Base-by-base conservation (phyloP, 768 basidiomycete species). In the Strobilomyces confusus region DNA sequence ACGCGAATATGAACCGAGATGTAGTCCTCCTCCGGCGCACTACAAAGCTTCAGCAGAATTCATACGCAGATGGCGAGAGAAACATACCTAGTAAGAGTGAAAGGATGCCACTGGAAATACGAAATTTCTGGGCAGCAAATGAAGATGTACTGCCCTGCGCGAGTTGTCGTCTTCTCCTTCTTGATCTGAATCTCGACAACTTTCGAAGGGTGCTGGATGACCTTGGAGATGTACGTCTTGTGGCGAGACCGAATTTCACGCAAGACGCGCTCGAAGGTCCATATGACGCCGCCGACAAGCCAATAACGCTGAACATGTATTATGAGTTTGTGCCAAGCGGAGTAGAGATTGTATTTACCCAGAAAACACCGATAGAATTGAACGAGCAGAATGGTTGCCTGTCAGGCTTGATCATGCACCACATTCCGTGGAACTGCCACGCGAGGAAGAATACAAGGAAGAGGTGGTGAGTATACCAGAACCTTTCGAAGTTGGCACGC, bases 51-150 rank as follows among this genome's bases (percentile, higher is more conserved):
- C 13, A 54, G 49, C 42, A 13, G n/a, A 36, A 29, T 20, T 9
- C 17, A 8, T 23, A 19, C 4, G 25, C 12, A 11, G 14, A 2
- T n/a, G 33, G 32, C 33, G n/a, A 29, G 47, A 36, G 44, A 46
- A 36, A 59, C 56, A 52, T 44, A n/a, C 85, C 85, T 87, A 32
- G 92, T 95, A 55, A 97, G 81, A 15, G 94, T 95, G 79, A 97
- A 97, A 9, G 94, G 93, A 65, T 98, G 95, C 89, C 93, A 98
- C 68, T 97, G 92, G 78, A 88, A 95, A 75, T 92, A 95, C 19
- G 88, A 92, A 43, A 98, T 77, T 70, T 92, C 89, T 9, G 94
- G 95, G 73, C 91, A 93, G 58, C 77, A 86, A 45, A 97, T 70
- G 77, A 95, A 94, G 68, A 98, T 90, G 71, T 97, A 98, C 69